Evolutionary conservation across 2,329 filamentous ascomycete species (phyloP).

Genomic region (Alternaria triticimaculans): DNA sequence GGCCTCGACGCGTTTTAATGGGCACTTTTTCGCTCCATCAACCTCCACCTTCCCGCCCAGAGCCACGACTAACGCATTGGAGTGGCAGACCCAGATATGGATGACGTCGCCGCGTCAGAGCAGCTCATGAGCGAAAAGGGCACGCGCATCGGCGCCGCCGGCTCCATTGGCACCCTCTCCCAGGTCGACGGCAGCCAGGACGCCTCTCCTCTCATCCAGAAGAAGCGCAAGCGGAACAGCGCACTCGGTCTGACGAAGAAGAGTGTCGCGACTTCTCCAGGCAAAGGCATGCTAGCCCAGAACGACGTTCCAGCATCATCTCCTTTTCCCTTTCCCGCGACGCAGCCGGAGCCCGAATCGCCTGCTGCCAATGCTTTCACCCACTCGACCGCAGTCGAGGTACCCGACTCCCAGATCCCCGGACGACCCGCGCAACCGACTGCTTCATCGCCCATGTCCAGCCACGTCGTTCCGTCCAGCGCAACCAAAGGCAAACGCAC

Average conservation of each 20-base stretch:
- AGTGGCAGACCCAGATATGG: constrained; percentile 22
- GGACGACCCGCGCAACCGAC: neutral
- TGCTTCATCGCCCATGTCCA: constrained; percentile 10
- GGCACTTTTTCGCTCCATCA: neutral
- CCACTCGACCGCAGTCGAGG: constrained; percentile 10
- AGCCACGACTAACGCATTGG: constrained; percentile 17
- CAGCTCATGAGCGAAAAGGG: constrained; percentile 26
- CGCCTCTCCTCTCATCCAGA: neutral
- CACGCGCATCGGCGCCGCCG: constrained; percentile 5
- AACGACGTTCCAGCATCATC: neutral
- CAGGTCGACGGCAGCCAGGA: neutral
- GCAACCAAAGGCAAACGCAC: constrained; percentile 8
- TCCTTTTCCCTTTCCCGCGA: constrained; percentile 10
- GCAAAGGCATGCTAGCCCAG: neutral
- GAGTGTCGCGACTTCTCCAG: neutral
- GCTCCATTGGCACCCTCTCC: neutral
- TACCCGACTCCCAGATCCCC: constrained; percentile 19
- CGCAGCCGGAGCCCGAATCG: neutral
- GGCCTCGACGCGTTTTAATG: neutral
- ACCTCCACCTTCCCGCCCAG: neutral
- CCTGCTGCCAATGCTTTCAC: neutral
- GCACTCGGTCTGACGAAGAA: neutral
- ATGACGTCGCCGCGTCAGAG: constrained; percentile 28
- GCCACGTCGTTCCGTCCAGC: constrained; percentile 12
- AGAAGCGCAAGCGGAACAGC: constrained; percentile 4